Base-by-base conservation (phyloP, 2,329 filamentous ascomycete species). In the Metarhizium robertsii region DNA sequence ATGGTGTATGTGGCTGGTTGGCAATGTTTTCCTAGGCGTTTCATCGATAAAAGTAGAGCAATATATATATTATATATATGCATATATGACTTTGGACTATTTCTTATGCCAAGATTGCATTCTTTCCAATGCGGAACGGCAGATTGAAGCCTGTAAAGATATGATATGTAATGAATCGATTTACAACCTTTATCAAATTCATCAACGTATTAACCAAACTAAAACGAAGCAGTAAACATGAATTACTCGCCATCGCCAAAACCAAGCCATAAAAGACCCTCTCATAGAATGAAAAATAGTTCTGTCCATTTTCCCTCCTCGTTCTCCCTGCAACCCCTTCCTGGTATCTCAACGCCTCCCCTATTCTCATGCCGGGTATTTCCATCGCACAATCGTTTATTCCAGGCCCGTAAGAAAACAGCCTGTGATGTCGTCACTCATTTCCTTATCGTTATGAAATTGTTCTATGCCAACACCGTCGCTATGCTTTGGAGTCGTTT, bases 401-500 rank as follows among this genome's bases (percentile, higher is more conserved):
- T 48, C 42, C 52, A 43, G 54, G 36, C 18, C 52, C 11, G n/a
- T 54, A 42, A 36, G 32, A n/a, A 40, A 40, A 14, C 34, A 29
- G 49, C 52, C 36, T 34, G 2, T 47, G 16, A 40, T 6, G 38
- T 54, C 47, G 49, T 52, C 32, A 52, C 48, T 38, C 48, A 30
- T 52, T 25, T 7, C 20, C 11, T 40, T 30, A 13, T 49, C 42
- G 52, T 38, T 45, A 40, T 52, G 45, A 52, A 52, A 20, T 42
- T 40, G 51, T 43, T 54, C 49, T 54, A 57, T 52, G 30, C 55
- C 54, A 57, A 57, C 52, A 57, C 55, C 52, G 47, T 52, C 50
- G 55, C 55, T 54, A 52, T 54, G 55, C 52, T 20, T n/a, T 48
- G 34, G 53, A 40, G 25, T 47, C 49, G 48, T 18, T 14, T 40